Evolutionary conservation across 169 alveolate species (phyloP).

Genomic region (Cryptosporidium parvum): DNA sequence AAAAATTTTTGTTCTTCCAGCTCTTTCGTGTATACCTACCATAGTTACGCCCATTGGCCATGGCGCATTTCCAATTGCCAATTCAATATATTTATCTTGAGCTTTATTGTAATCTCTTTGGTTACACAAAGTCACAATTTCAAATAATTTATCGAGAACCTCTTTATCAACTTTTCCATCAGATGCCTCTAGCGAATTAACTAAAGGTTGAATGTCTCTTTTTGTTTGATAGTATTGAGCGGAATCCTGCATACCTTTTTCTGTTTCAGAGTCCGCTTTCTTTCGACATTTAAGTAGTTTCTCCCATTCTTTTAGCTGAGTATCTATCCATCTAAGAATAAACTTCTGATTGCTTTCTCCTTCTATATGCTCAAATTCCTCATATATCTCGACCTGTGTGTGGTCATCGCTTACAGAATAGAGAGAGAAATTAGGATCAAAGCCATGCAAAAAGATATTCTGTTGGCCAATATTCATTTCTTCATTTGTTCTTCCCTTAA

Average conservation of each 20-base stretch:
- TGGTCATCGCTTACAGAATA: conserved; percentile 79
- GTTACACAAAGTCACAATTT: conserved; percentile 85
- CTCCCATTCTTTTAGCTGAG: conserved; percentile 87
- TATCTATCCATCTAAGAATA: conserved; percentile 85
- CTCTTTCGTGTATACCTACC: conserved; percentile 96
- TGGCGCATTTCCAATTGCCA: conserved; percentile 94
- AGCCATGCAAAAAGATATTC: conserved; percentile 63
- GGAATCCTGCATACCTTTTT: conserved; percentile 79
- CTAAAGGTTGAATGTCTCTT: conserved; percentile 85
- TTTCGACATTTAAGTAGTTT: conserved; percentile 74
- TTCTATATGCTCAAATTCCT: conserved; percentile 75
- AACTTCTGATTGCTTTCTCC: conserved; percentile 81
- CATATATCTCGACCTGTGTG: conserved; percentile 75
- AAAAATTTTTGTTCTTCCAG: conserved; percentile 90
- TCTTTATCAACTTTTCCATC: conserved; percentile 76
- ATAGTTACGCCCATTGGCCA: conserved; percentile 97
- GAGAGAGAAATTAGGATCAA: conserved; percentile 69
- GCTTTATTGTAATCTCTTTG: conserved; percentile 89
- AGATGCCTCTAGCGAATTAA: conserved; percentile 79
- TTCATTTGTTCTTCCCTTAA: conserved; percentile 65
- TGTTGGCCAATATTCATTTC: conserved; percentile 73
- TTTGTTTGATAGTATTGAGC: conserved; percentile 83
- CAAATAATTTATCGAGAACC: conserved; percentile 79
- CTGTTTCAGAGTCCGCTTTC: conserved; percentile 79
- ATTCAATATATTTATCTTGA: conserved; percentile 90